A percentile compares a stretch with the other conserved stretches of the same genome.
phyloP scores from a whole-genome alignment of 2,329 filamentous ascomycete species.

The Colletotrichum ledebouriae region DNA sequence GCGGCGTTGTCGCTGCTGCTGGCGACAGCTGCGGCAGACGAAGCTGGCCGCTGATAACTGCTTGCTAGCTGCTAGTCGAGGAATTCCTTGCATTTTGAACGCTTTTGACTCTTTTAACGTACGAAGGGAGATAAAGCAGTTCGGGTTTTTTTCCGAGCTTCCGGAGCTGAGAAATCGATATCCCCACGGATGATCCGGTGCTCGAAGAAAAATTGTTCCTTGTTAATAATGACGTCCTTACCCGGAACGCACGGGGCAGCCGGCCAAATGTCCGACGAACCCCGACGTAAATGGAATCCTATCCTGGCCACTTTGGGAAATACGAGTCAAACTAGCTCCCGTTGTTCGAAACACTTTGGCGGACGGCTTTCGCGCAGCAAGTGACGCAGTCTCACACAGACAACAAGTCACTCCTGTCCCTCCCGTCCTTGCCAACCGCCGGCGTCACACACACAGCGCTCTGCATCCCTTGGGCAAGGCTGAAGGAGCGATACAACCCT shows the following conservation, averaged over 20 bases:
- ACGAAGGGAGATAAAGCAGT: background rate
- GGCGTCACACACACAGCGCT: constrained; percentile 1
- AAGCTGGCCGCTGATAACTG: constrained; percentile 32
- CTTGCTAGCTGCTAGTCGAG: constrained; percentile 29
- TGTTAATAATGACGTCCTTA: constrained; percentile 37
- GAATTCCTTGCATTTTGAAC: constrained; percentile 23
- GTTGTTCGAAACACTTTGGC: background rate
- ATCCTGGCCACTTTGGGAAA: fast-evolving
- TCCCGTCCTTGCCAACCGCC: background rate
- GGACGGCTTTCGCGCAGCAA: background rate
- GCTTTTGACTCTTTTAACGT: background rate
- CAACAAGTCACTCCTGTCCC: constrained; percentile 7
- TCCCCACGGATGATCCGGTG: constrained; percentile 2
- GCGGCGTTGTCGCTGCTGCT: constrained; percentile 48
- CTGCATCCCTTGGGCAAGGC: constrained; percentile 19
- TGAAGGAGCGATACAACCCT: constrained; percentile 7
- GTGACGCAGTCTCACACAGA: background rate
- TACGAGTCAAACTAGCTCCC: background rate
- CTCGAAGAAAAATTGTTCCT: constrained; percentile 34
- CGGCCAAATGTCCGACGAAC: background rate
- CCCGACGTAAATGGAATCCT: background rate
- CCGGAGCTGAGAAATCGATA: constrained; percentile 10
- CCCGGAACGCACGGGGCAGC: constrained; percentile 28
- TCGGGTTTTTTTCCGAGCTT: background rate
- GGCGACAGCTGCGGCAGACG: constrained; percentile 50